Base-by-base conservation (phyloP, 2,329 filamentous ascomycete genomes). In the Paracamarosporium sp. region DNA sequence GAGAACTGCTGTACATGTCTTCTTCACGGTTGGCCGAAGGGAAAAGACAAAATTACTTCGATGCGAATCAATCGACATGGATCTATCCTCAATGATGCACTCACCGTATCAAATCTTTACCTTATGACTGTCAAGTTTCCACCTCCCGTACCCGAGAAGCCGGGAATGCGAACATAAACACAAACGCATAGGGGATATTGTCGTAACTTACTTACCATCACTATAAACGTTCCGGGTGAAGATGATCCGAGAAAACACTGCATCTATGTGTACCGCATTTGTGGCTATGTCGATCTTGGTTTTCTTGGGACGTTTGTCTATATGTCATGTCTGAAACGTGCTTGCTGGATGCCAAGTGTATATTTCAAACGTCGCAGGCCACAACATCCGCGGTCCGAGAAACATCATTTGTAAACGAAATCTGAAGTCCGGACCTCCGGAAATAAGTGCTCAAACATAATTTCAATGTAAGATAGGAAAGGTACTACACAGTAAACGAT, bases 321-420 rank as follows among this genome's bases (percentile, higher is more conserved):
- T 36, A 36, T 36, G 45, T 25, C 45, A 38, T 27, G 22, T 20
- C n/a, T 48, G 45, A 48, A 48, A 48, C 45, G 13, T 48, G 22
- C 45, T 31, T 17, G 11, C 31, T 25, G 11, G 17, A 36, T 31
- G 45, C 45, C 45, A 48, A 48, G 45, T 36, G 30, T 28, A 11
- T 15, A 7, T 25, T 30, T 8, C 27, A 36, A 36, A 38, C 45
- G 22, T 33, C 45, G 36, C 36, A 31, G 45, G 31, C 17, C 7
- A 25, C 30, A 35, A 13, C 22, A 48, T 17, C 22, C 45, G 31
- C 31, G 17, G 22, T 24, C 27, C 31, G 22, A 33, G 31, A 48
- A 48, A 48, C 45, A 22, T 17, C 17, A 36, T 27, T 8, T 36
- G 45, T 36, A 36, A 17, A n/a, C 22, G 31, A 48, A 15, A 9